These are phyloP conservation scores for Arabidopsis arenosa DNA, from an alignment of 345 rosid species.

Conservation along the genomic window DNA sequence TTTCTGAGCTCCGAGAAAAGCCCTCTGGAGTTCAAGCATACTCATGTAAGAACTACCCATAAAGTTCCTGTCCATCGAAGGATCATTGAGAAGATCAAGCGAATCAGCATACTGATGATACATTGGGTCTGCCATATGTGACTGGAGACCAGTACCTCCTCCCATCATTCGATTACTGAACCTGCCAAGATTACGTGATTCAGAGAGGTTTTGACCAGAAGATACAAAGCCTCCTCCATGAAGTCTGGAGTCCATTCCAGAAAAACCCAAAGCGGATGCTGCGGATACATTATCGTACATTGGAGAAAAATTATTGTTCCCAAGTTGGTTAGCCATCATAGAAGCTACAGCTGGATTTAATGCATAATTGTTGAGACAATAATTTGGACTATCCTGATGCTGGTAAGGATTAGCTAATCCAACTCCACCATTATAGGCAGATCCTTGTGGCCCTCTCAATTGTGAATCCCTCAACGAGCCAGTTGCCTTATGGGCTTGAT, in stretches of 20 bases:
- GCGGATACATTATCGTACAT: slow-evolving; percentile 74
- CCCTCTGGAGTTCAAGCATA: slow-evolving; percentile 67
- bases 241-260: slow-evolving; percentile 71
- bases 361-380: slow-evolving; percentile 59
- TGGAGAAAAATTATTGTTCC: slow-evolving; percentile 62
- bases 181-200: slow-evolving; percentile 53
- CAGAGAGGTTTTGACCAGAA: slow-evolving; percentile 58
- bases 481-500: slow-evolving; percentile 48
- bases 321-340: slow-evolving; percentile 69
- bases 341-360: slow-evolving; percentile 65
- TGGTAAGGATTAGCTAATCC: slow-evolving; percentile 58
- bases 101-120: slow-evolving; percentile 68
- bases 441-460: slow-evolving; percentile 69
- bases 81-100: slow-evolving; percentile 59
- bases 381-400: slow-evolving; percentile 57
- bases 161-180: slow-evolving; percentile 55
- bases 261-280: slow-evolving; percentile 58
- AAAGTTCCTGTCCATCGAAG: slow-evolving; percentile 55
- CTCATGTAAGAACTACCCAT: slow-evolving; percentile 47
- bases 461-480: slow-evolving; percentile 54
- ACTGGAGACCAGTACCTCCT: slow-evolving; percentile 53
- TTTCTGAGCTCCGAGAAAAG: slow-evolving; percentile 73
- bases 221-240: slow-evolving; percentile 60
- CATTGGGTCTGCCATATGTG: slow-evolving; percentile 65
- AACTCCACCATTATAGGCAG: slow-evolving; percentile 52